A percentile compares a stretch with the other conserved stretches of the same genome.
Conservation (phyloP, 352 stramenopile species). For the Phytophthora cryptogea region DNA sequence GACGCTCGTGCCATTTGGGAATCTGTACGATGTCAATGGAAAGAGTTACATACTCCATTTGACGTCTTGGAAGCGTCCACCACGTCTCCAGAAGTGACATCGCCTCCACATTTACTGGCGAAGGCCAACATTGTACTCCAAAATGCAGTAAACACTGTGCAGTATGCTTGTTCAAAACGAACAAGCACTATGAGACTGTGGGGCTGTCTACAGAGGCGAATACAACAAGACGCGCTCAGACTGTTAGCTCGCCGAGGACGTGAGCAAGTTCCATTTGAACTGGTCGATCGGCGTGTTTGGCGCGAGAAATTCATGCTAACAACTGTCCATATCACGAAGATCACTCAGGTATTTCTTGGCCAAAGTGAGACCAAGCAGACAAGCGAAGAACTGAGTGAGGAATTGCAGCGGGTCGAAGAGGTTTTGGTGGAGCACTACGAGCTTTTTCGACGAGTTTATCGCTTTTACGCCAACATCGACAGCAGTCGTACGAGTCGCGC, state of each 20-base stretch:
- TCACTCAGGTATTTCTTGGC: slow-evolving; percentile 28
- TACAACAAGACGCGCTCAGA: slow-evolving; percentile 62
- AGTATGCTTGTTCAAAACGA: slow-evolving; percentile 74
- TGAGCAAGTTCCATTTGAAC: slow-evolving; percentile 42
- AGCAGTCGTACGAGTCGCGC: slow-evolving; percentile 3
- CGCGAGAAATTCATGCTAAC: slow-evolving; percentile 69
- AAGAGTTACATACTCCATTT: slow-evolving; percentile 63
- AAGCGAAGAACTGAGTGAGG: slow-evolving; percentile 24
- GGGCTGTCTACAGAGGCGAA: slow-evolving; percentile 56
- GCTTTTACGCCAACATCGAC: slow-evolving; percentile 63
- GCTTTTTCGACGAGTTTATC: slow-evolving; percentile 52
- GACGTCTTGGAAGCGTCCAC: slow-evolving; percentile 52
- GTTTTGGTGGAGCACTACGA: slow-evolving; percentile 53
- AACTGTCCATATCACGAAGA: slow-evolving; percentile 47
- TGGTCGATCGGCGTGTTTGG: slow-evolving; percentile 56
- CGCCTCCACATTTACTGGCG: slow-evolving; percentile 45
- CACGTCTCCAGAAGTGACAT: slow-evolving; percentile 47
- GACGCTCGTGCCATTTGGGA: slow-evolving; percentile 55
- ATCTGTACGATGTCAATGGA: slow-evolving; percentile 56
- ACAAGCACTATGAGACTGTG: slow-evolving; percentile 51
- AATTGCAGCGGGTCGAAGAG: slow-evolving; percentile 44
- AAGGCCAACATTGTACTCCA: slow-evolving; percentile 64
- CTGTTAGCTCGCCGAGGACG: slow-evolving; percentile 46
- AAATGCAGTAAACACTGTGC: slow-evolving; percentile 74
- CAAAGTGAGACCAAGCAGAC: slow-evolving; percentile 19